Conservation (phyloP, 2,329 filamentous ascomycete species). For the Teratosphaeria gauchensis region DNA sequence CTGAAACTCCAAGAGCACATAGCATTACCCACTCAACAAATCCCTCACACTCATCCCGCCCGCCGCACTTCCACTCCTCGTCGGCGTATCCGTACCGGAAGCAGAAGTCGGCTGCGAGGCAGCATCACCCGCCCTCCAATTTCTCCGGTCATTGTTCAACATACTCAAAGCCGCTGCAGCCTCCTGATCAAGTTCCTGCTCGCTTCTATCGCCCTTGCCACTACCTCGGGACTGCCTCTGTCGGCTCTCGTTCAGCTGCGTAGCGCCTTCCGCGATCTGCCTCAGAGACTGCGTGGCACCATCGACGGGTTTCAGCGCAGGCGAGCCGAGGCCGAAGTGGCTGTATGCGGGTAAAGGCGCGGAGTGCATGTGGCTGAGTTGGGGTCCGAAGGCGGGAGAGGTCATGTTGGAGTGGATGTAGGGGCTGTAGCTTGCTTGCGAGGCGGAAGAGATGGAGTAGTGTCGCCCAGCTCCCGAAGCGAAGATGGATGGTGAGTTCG, state of each 20-base stretch:
- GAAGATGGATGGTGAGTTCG: slow-evolving; percentile 21
- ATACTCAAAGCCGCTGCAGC: slow-evolving; percentile 80
- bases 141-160: slow-evolving; percentile 69
- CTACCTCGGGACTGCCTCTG: background rate
- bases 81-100: slow-evolving; percentile 1
- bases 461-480: slow-evolving; percentile 13
- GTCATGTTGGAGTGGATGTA: slow-evolving; percentile 39
- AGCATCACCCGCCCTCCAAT: slow-evolving; percentile 23
- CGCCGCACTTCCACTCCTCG: slow-evolving; percentile 4
- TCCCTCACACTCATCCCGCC: slow-evolving; percentile 37
- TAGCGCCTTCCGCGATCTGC: slow-evolving; percentile 20
- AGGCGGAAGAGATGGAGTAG: slow-evolving; percentile 33
- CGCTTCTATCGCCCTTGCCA: slow-evolving; percentile 11
- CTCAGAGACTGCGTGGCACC: slow-evolving; percentile 8
- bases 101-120: slow-evolving; percentile 1
- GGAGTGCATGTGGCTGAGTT: slow-evolving; percentile 18
- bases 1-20: background rate
- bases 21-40: slow-evolving; percentile 27
- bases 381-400: slow-evolving; percentile 50
- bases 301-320: slow-evolving; percentile 49
- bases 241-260: slow-evolving; percentile 17
- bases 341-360: slow-evolving; percentile 10
- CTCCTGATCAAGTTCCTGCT: slow-evolving; percentile 49
- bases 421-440: slow-evolving; percentile 23
- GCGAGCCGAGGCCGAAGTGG: slow-evolving; percentile 22